A percentile compares a stretch with the other conserved stretches of the same genome.
Evolutionary conservation across 768 basidiomycete genomes (phyloP).

Genomic region (Leucogyrophana mollusca): DNA sequence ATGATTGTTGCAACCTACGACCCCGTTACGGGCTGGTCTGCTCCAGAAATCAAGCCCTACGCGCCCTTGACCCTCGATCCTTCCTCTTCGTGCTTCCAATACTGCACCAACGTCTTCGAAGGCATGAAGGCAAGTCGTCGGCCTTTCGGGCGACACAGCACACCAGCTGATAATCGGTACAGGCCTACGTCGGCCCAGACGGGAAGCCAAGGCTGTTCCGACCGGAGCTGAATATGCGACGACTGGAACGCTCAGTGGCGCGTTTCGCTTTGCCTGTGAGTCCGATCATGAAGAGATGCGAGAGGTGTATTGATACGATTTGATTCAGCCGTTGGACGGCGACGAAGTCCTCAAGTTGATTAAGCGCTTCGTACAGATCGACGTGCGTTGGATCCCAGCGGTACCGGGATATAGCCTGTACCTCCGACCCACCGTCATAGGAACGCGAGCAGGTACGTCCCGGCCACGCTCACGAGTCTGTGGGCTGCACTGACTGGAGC

Average conservation of each 20-base stretch:
- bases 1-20: constrained; percentile 72
- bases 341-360: constrained; percentile 48
- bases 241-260: constrained; percentile 65
- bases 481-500: no score
- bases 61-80: constrained; percentile 61
- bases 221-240: constrained; percentile 82
- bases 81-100: constrained; percentile 54
- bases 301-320: constrained; percentile 26
- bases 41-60: constrained; percentile 73
- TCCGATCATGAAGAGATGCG: constrained; percentile 3
- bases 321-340: constrained; percentile 39
- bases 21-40: constrained; percentile 63
- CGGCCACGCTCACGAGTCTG: background rate
- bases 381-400: constrained; percentile 84
- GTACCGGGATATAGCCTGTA: constrained; percentile 78
- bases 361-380: constrained; percentile 67
- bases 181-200: constrained; percentile 73
- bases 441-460: constrained; percentile 37
- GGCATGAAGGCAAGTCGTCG: constrained; percentile 64
- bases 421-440: constrained; percentile 77
- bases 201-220: constrained; percentile 79
- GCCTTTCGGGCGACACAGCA: background rate
- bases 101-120: constrained; percentile 59
- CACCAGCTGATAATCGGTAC: background rate
- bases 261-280: constrained; percentile 74